Percentiles rank a stretch among this genome's conserved stretches.
phyloP scores from a whole-genome alignment of 495 filamentous ascomycete genomes.

The Penicillium silybi region DNA sequence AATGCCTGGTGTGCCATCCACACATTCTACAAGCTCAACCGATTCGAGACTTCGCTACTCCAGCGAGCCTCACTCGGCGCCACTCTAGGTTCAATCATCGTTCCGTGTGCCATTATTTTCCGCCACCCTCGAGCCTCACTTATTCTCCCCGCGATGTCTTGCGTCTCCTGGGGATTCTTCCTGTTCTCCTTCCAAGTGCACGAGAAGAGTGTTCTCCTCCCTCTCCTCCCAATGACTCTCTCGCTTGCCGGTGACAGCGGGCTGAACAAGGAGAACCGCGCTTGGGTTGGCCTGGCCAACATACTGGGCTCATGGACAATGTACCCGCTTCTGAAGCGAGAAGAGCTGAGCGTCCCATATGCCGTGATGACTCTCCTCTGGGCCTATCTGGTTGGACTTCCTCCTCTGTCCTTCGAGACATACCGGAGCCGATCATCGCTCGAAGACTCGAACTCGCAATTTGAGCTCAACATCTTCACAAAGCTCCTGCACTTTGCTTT shows the following conservation, averaged over 20 bases:
- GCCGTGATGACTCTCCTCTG: constrained; percentile 77
- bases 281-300: constrained; percentile 93
- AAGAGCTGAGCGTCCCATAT: constrained; percentile 81
- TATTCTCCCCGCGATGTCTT: constrained; percentile 72
- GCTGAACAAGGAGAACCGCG: constrained; percentile 65
- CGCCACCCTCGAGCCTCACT: constrained; percentile 70
- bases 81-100: constrained; percentile 70
- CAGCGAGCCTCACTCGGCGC: constrained; percentile 73
- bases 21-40: constrained; percentile 77
- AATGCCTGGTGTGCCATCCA: constrained; percentile 96
- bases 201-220: constrained; percentile 91
- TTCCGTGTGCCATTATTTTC: constrained; percentile 76
- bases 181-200: constrained; percentile 96
- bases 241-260: constrained; percentile 74
- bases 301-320: constrained; percentile 89
- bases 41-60: constrained; percentile 61
- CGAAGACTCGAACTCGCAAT: constrained; percentile 34
- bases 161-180: constrained; percentile 94
- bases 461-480: constrained; percentile 47
- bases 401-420: constrained; percentile 65
- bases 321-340: constrained; percentile 83
- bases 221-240: constrained; percentile 86
- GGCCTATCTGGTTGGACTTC: constrained; percentile 85
- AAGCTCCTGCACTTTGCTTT: constrained; percentile 67
- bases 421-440: constrained; percentile 49